phyloP scores from a whole-genome alignment of 768 basidiomycete genomes.

The Candolleomyces eurysporus region DNA sequence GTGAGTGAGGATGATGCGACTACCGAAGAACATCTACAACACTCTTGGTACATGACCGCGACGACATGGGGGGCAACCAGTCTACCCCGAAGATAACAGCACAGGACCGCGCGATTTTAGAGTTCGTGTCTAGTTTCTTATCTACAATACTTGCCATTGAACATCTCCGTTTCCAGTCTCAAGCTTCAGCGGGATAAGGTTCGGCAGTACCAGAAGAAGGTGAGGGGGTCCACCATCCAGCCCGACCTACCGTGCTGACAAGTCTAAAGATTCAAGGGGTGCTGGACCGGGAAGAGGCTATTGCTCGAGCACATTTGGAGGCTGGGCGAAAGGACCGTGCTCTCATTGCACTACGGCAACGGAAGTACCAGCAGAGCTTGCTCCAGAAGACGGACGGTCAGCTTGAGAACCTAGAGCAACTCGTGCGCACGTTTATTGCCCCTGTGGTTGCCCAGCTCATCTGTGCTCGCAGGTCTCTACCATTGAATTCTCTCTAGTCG shows the following conservation, averaged over 20 bases:
- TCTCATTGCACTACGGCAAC: constrained; percentile 78
- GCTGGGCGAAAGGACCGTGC: constrained; percentile 87
- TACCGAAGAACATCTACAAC: neutral
- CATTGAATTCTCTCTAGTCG: constrained; percentile 94
- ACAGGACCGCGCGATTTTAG: constrained; percentile 93
- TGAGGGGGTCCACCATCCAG: constrained; percentile 25
- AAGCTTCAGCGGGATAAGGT: constrained; percentile 96
- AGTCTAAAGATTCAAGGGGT: constrained; percentile 75
- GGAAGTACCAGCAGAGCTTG: constrained; percentile 92
- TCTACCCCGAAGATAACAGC: constrained; percentile 86
- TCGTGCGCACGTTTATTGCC: constrained; percentile 47
- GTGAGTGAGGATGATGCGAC: neutral
- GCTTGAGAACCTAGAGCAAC: constrained; percentile 82
- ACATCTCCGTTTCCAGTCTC: constrained; percentile 51
- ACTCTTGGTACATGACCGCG: neutral
- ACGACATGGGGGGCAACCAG: constrained; percentile 64
- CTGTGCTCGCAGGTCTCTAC: constrained; percentile 70
- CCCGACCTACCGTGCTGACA: constrained; percentile 1
- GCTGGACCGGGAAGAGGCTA: constrained; percentile 83
- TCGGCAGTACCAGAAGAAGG: constrained; percentile 94
- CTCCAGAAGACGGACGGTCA: constrained; percentile 88
- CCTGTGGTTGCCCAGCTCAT: neutral
- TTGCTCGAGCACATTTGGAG: constrained; percentile 80
- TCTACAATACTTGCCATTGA: constrained; percentile 10
- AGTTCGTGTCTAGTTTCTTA: constrained; percentile 54